A percentile compares a stretch with the other conserved stretches of the same genome.
Conservation (phyloP, 345 rosid species). For the Rhodamnia rubescens region DNA sequence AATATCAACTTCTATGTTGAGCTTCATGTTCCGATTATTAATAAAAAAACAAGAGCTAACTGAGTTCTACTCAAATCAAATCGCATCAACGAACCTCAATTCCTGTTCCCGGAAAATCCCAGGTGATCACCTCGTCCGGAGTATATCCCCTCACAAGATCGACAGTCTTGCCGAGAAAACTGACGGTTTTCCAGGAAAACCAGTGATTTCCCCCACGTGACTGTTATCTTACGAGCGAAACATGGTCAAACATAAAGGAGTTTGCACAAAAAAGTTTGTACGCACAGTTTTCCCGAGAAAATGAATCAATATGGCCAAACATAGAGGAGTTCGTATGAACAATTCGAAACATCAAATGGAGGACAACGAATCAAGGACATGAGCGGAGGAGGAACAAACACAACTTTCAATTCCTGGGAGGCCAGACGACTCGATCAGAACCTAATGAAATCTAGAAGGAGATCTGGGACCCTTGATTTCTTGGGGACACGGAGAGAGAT, state of each 20-base stretch:
- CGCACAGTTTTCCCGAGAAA: neutral
- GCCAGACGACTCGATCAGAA: neutral
- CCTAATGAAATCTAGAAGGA: neutral
- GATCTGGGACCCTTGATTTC: neutral
- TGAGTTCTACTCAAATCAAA: neutral
- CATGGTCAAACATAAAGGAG: neutral
- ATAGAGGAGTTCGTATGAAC: neutral
- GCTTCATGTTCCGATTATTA: neutral
- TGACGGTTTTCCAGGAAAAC: neutral
- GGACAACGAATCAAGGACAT: neutral
- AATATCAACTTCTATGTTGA: neutral
- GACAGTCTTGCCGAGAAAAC: neutral
- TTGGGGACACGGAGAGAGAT: neutral
- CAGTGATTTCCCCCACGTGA: neutral
- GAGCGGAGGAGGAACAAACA: neutral
- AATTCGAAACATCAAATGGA: neutral
- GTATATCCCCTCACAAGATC: neutral
- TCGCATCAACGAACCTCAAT: neutral
- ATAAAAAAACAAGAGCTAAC: neutral
- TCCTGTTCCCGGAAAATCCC: neutral
- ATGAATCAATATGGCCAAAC: neutral
- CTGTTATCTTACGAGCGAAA: neutral
- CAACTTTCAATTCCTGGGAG: neutral
- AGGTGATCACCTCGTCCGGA: neutral
- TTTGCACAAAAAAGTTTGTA: neutral